A percentile compares a stretch with the other conserved stretches of the same genome.
Conservation (phyloP, 176 grass and related monocot species). For the Rhynchospora pubera region DNA sequence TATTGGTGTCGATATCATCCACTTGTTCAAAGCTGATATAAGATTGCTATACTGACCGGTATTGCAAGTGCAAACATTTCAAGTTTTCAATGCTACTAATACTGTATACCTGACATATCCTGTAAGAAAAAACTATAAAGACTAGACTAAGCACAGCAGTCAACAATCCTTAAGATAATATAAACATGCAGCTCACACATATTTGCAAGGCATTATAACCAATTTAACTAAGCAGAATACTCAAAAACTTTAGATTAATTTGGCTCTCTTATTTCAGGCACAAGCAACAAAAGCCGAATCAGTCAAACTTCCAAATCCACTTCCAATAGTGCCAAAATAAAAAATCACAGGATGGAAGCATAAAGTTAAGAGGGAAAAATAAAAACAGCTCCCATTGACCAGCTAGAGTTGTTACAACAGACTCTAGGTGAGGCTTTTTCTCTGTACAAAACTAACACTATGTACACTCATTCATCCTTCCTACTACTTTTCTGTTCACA, state of each 20-base stretch:
- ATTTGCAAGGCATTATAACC: not conserved
- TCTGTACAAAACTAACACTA: conserved; percentile 37
- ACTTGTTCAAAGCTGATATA: not conserved
- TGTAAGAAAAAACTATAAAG: no score
- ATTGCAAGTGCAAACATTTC: not conserved
- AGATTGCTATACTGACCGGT: not conserved
- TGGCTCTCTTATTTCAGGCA: conserved; percentile 26
- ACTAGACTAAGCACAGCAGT: not conserved
- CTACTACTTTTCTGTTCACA: conserved; percentile 44
- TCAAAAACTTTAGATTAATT: not conserved
- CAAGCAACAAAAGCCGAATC: conserved; percentile 4
- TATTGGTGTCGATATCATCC: not conserved
- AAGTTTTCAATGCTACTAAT: not conserved
- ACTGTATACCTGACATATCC: not conserved
- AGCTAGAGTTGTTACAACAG: conserved; percentile 18
- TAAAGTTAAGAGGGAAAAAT: conserved; percentile 9
- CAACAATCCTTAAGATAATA: not conserved
- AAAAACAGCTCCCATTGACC: conserved; percentile 13
- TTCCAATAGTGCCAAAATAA: not conserved
- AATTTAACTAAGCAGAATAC: not conserved
- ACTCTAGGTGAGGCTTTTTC: conserved; percentile 15
- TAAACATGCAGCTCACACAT: not conserved
- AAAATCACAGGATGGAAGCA: conserved; percentile 18
- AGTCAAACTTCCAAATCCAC: conserved; percentile 17
- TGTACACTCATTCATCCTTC: conserved; percentile 62